These are phyloP conservation scores for Tylopilus sp. DNA, from an alignment of 1,284 basidiomycete species.

Conservation along the genomic window DNA sequence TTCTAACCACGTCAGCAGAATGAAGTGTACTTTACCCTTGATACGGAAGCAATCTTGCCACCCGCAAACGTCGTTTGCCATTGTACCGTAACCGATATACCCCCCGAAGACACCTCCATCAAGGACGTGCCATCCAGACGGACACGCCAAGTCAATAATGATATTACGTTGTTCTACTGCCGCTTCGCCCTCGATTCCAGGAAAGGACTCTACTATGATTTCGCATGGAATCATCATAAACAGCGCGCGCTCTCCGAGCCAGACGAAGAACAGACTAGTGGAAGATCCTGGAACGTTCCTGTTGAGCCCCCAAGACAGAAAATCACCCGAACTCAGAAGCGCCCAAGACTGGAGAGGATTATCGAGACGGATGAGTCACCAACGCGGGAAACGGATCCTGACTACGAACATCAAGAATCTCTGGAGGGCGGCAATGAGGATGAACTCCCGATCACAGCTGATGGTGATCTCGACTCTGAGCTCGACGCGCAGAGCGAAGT, in stretches of 20 bases:
- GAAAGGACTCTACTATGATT: constrained; percentile 60
- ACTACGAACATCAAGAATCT: constrained; percentile 23
- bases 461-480: constrained; percentile 8
- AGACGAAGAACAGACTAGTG: constrained; percentile 31
- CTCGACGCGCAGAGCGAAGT: constrained; percentile 5
- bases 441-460: constrained; percentile 11
- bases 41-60: constrained; percentile 45
- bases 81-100: constrained; percentile 48
- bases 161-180: constrained; percentile 47
- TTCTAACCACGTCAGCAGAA: constrained; percentile 44
- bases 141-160: constrained; percentile 9
- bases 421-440: constrained; percentile 11
- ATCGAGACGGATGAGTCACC: constrained; percentile 22
- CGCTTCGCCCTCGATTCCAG: constrained; percentile 56
- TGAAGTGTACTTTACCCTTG: constrained; percentile 66
- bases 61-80: constrained; percentile 51
- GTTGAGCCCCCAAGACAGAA: constrained; percentile 16
- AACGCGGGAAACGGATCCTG: constrained; percentile 18
- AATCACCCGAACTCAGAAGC: constrained; percentile 15
- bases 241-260: constrained; percentile 36
- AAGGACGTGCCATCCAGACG: constrained; percentile 11
- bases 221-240: constrained; percentile 57
- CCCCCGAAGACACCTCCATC: constrained; percentile 13
- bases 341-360: constrained; percentile 19
- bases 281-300: constrained; percentile 29